Conservation (phyloP, 148 eudicot genomes). For the Silene uniflora region DNA sequence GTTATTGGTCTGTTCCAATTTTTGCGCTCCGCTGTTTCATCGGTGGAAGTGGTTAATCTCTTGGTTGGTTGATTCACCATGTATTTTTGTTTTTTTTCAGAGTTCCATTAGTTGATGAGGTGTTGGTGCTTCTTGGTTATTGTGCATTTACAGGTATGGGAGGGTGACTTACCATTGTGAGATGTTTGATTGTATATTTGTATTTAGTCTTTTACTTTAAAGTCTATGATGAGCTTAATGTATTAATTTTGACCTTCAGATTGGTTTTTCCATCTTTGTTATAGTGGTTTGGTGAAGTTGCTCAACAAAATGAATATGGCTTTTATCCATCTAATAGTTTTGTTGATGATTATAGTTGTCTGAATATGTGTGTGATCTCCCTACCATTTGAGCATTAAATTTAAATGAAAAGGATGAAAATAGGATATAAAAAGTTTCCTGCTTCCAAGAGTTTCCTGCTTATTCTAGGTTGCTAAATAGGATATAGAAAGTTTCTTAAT, state of each 20-base stretch:
- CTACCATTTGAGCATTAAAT: not conserved
- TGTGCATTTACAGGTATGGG: conserved; percentile 64
- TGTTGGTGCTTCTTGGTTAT: conserved; percentile 70
- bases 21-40: not conserved
- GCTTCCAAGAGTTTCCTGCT: not conserved
- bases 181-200: not conserved
- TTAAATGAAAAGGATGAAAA: not conserved
- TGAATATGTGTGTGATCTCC: not conserved
- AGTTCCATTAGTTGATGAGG: conserved; percentile 80
- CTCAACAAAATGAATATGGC: not conserved
- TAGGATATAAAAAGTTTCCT: too few species aligned
- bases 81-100: conserved; percentile 35
- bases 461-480: not conserved
- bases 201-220: not conserved
- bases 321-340: not conserved
- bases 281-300: not conserved
- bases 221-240: not conserved
- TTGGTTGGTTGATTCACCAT: not conserved
- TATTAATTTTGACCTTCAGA: not conserved
- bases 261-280: not conserved
- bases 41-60: not conserved
- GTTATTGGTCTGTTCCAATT: not conserved
- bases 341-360: not conserved
- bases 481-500: not conserved
- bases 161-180: not conserved